Conservation (phyloP, 345 rosid species). For the Hypericum androsaemum region DNA sequence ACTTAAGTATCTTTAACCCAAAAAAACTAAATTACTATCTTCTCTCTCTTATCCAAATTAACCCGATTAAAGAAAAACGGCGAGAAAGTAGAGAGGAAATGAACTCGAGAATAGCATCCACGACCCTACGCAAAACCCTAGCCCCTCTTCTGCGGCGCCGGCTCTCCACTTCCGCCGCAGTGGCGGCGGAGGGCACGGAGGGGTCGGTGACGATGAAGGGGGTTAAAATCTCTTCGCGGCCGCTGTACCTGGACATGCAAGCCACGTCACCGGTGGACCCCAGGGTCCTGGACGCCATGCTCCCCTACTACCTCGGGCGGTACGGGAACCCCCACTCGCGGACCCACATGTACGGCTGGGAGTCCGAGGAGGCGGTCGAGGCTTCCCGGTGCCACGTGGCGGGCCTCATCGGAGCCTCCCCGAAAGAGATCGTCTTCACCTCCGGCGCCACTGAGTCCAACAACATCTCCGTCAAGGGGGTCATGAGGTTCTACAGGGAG, state of each 20-base stretch:
- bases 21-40: too few species aligned
- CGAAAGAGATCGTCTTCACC: constrained; percentile 79
- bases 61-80: too few species aligned
- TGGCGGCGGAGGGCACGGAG: constrained; percentile 23
- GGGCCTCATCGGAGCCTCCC: constrained; percentile 66
- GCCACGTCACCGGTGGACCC: constrained; percentile 91
- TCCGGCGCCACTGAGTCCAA: constrained; percentile 97
- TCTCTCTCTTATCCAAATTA: too few species aligned
- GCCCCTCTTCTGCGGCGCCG: constrained; percentile 10
- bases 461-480: constrained; percentile 80
- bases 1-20: too few species aligned
- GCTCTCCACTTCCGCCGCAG: constrained; percentile 29
- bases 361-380: constrained; percentile 82
- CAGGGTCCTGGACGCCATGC: constrained; percentile 78
- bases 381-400: constrained; percentile 69
- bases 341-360: constrained; percentile 95
- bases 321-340: constrained; percentile 96
- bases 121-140: constrained; percentile 38
- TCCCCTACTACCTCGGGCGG: constrained; percentile 52
- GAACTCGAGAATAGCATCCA: constrained; percentile 49
- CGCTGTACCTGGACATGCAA: constrained; percentile 72
- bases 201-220: constrained; percentile 52
- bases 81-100: too few species aligned
- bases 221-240: constrained; percentile 54
- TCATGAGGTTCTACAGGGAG: constrained; percentile 82